phyloP scores from a whole-genome alignment of 139 green algal species.

The Chlamydomonas schloesseri region DNA sequence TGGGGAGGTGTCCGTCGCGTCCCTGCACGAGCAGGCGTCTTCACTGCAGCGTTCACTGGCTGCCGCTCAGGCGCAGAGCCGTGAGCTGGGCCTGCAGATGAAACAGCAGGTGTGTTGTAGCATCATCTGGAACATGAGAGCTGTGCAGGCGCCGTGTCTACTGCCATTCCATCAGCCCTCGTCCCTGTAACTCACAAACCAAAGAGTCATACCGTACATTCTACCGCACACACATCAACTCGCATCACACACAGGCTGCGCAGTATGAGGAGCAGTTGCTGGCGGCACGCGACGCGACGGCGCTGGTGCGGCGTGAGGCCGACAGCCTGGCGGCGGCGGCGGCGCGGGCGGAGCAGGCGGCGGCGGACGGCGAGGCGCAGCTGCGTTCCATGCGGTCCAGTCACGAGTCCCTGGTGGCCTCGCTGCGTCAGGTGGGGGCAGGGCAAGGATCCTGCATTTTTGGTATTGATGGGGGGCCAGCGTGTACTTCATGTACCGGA shows the following conservation, averaged over 20 bases:
- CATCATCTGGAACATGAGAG: no score
- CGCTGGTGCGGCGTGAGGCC: constrained; percentile 23
- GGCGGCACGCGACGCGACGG: constrained; percentile 11
- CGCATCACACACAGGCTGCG: background rate
- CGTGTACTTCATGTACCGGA: no score
- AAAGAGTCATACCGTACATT: no score
- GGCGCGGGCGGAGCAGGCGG: background rate
- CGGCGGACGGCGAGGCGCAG: constrained; percentile 16
- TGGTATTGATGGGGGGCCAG: no score
- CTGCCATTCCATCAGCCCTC: no score
- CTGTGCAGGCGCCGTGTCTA: no score
- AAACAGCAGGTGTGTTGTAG: constrained; percentile 23
- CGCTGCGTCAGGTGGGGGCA: constrained; percentile 18
- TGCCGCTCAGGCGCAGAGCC: background rate
- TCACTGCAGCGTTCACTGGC: constrained; percentile 9
- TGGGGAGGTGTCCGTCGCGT: background rate
- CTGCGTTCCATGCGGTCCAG: background rate
- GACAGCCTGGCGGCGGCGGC: background rate
- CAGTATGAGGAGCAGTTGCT: constrained; percentile 39
- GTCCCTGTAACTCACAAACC: no score
- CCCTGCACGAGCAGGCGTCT: constrained; percentile 22
- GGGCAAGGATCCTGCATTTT: no score
- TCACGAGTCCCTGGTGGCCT: constrained; percentile 14
- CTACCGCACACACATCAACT: no score
- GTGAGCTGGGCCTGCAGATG: constrained; percentile 13